Base-by-base conservation (phyloP, 306 rosid species). In the Alnus glutinosa region DNA sequence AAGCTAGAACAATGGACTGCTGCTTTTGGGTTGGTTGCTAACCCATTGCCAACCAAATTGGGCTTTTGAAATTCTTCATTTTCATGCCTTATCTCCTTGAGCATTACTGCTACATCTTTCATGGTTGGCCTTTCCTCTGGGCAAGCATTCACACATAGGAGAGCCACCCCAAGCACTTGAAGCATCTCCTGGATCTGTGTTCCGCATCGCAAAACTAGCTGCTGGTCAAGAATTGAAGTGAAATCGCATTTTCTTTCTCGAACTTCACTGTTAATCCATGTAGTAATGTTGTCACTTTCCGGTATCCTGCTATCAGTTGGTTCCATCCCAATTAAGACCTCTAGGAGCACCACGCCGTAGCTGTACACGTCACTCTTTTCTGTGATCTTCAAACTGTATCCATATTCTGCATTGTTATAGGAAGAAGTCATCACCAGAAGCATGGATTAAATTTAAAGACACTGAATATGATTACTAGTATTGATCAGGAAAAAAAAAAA, bases 351-450 rank as follows among this genome's bases (percentile, higher is more conserved):
- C 50, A 94, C 95, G 4, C 98, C 98, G 23, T 87, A 94, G 83
- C 98, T 94, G 66, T 94, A 94, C 78, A 94, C 98, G 80, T 94
- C 98, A 75, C 98, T 92, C 78, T 92, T 94, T 82, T 87, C 97
- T 68, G 98, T 94, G 92, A 94, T 92, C 88, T 92, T 89, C 84
- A 88, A 82, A 82, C 97, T 94, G 89, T 94, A 94, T 79, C 97
- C 98, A 83, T 92, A 92, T 77, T 94, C 98, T 94, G 97, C 89
- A 90, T 83, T 85, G 50, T 32, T 63, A 63, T 32, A 1, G 16
- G 46, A 63, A 63, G 18, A 63, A 34, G 23, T 62, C 69, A 32
- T 62, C 14, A 3, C 18, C 36, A 13, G 44, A 62, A 62, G 44
- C 18, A 30, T 28, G 19, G 49, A 14, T 42, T 39, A 42, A 37